Conservation (phyloP, 108 stramenopile genomes). For the Nitzschia palea region DNA sequence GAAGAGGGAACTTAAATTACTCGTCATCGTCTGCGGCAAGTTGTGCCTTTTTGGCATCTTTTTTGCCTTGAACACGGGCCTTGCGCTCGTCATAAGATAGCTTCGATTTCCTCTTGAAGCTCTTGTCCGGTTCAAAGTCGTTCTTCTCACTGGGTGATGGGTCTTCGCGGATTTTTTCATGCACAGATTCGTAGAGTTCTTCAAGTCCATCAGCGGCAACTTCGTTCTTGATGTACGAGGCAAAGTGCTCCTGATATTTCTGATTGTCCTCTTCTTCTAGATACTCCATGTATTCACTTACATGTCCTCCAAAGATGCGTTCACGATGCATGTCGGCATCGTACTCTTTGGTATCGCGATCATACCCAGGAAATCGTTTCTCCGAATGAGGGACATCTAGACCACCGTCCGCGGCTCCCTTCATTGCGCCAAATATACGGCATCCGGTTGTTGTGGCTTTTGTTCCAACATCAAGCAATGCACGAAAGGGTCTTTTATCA, state of each 20-base stretch:
- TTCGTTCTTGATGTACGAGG: slow-evolving; percentile 77
- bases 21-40: slow-evolving; percentile 81
- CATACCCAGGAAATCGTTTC: slow-evolving; percentile 99
- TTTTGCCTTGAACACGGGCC: slow-evolving; percentile 92
- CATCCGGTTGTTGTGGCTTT: slow-evolving; percentile 94
- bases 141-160: slow-evolving; percentile 85
- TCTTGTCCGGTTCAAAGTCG: slow-evolving; percentile 87
- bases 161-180: slow-evolving; percentile 97
- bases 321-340: slow-evolving; percentile 97
- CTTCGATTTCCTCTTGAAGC: slow-evolving; percentile 92
- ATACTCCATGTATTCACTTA: slow-evolving; percentile 97
- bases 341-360: slow-evolving; percentile 96
- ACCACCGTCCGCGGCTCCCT: slow-evolving; percentile 99
- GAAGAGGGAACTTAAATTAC: too few species aligned
- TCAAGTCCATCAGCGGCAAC: slow-evolving; percentile 88
- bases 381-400: slow-evolving; percentile 96
- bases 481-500: slow-evolving; percentile 97
- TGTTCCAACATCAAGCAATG: slow-evolving; percentile 95
- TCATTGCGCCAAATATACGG: slow-evolving; percentile 96
- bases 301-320: slow-evolving; percentile 97
- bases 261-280: slow-evolving; percentile 97
- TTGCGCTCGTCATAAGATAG: slow-evolving; percentile 91
- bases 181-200: slow-evolving; percentile 88
- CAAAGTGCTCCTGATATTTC: slow-evolving; percentile 92
- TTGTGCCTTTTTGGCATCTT: slow-evolving; percentile 91